Evolutionary conservation across 73 alveolate species (phyloP), one percentile per base, ranked within the genome.

Genomic region (Symbiodinium pilosum): DNA sequence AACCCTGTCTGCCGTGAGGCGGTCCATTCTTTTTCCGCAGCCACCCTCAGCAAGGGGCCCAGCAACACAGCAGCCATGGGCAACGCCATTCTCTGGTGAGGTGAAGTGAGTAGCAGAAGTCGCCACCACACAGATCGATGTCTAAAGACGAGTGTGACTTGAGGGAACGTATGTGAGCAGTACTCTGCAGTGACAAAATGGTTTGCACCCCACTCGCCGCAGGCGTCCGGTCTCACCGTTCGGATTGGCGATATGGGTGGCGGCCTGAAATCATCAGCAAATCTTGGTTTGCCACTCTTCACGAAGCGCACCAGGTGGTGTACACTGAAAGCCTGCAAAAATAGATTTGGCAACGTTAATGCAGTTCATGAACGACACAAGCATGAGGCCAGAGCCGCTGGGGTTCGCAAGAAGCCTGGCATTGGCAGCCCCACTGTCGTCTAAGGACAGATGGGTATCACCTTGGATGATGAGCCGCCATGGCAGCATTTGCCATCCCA

Each of bases 371-470:
- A n/a, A n/a, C n/a, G n/a, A 69, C 34, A 30, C 40, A 5, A 16
- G 3, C 40, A 18, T 34, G 51, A 51, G 87, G 28, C 40, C 34
- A 16, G 51, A 6, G 4, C 44, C 14, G 54, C 87, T 36, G 34
- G 40, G 52, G 3, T n/a, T 14, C 34, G 87, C 87, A 32, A 36
- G 51, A 32, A 30, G 51, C n/a, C n/a, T n/a, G n/a, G n/a, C 43
- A 26, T 4, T 47, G n/a, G 14, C 38, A 43, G 30, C 52, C 38
- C 52, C 26, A 43, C 34, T 32, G 69, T 41, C 91, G n/a, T n/a
- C n/a, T n/a, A 40, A 83, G 95, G 95, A 30, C 97, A 91, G 77
- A 86, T 91, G 36, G 88, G 97, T 39, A 91, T 91, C 88, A 40
- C 41, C 26, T 52, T 91, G 12, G 97, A 91, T 71, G 97, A 91